Evolutionary conservation across 2,329 filamentous ascomycete genomes (phyloP).

Genomic region (Talaromyces islandicus): DNA sequence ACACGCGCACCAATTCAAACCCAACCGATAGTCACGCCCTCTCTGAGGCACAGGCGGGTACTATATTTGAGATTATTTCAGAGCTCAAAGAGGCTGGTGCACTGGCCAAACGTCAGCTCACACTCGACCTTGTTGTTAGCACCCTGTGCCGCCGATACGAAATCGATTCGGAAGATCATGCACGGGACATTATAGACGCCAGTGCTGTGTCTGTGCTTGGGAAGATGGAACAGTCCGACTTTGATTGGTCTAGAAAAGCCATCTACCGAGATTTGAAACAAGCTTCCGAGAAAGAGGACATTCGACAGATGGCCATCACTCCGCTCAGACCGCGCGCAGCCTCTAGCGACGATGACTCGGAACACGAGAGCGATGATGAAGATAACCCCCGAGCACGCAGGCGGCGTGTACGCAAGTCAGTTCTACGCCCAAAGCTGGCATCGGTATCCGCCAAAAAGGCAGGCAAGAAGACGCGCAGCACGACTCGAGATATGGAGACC

Average conservation of each 20-base stretch:
- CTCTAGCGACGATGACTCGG: slow-evolving; percentile 19
- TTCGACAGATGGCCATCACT: slow-evolving; percentile 25
- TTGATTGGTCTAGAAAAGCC: slow-evolving; percentile 36
- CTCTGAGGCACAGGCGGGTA: slow-evolving; percentile 29
- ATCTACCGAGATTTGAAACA: slow-evolving; percentile 37
- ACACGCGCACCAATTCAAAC: slow-evolving; percentile 17
- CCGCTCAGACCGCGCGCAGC: slow-evolving; percentile 25
- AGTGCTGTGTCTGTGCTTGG: slow-evolving; percentile 27
- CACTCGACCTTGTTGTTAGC: slow-evolving; percentile 27
- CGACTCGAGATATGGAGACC: background rate
- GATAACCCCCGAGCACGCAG: slow-evolving; percentile 19
- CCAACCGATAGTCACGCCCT: slow-evolving; percentile 20
- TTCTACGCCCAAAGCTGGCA: slow-evolving; percentile 38
- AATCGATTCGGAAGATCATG: slow-evolving; percentile 29
- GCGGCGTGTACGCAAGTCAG: slow-evolving; percentile 35
- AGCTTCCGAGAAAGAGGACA: slow-evolving; percentile 21
- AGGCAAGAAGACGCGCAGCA: slow-evolving; percentile 19
- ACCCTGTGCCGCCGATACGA: slow-evolving; percentile 29
- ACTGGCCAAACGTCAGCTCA: slow-evolving; percentile 35
- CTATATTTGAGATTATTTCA: slow-evolving; percentile 31
- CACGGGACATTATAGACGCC: slow-evolving; percentile 28
- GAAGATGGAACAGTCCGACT: slow-evolving; percentile 29
- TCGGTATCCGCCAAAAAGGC: slow-evolving; percentile 35
- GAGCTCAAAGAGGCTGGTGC: slow-evolving; percentile 35
- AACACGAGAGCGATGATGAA: slow-evolving; percentile 15